Base-by-base conservation (phyloP, 2,329 filamentous ascomycete species). In the Aspergillus tubingensis region DNA sequence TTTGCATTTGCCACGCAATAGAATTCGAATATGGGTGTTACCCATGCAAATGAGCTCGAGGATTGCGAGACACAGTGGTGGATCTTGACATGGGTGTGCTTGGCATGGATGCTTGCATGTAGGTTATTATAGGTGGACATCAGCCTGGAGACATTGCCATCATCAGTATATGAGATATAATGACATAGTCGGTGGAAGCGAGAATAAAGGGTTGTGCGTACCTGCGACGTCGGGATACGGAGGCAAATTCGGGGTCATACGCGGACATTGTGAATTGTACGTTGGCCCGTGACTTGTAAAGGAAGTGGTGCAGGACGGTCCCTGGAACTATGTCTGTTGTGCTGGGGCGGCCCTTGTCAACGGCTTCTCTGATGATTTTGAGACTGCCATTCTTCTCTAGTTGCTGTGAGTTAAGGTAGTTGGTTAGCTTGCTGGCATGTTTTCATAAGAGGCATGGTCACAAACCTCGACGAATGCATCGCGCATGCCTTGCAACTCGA, bases 251-350 rank as follows among this genome's bases (percentile, higher is more conserved):
- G 0, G 91, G 89, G 8, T 86, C 82, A 62, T 92, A 89, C 0
- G 91, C 88, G 1, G 93, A 90, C 91, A 96, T 96, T 67, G 87
- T 90, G 76, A 97, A 99, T 74, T 99, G 96, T 27, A 99, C 95
- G 69, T 99, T 96, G 19, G 89, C 88, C 61, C 91, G 86, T 15
- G 91, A 96, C 77, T 98, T 99, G 83, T 96, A 99, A 17, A 99
- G 79, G 72, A 98, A 99, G 80, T 99, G 95, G 67, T 90, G 88
- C 55, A 98, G 80, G 32, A 90, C 88, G 15, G 89, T 91, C 23
- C 90, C 91, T 0, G 92, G 91, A 1, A 92, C 85, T 60, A 99
- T 88, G 61, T 95, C 89, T 15, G 86, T 85, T 60, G 89, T 85
- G 25, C 80, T 81, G 1, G 91, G 88, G 8, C 94, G 89, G 10